These are phyloP conservation scores for Leccinum barrowsii DNA, from an alignment of 768 basidiomycete species.

Conservation along the genomic window DNA sequence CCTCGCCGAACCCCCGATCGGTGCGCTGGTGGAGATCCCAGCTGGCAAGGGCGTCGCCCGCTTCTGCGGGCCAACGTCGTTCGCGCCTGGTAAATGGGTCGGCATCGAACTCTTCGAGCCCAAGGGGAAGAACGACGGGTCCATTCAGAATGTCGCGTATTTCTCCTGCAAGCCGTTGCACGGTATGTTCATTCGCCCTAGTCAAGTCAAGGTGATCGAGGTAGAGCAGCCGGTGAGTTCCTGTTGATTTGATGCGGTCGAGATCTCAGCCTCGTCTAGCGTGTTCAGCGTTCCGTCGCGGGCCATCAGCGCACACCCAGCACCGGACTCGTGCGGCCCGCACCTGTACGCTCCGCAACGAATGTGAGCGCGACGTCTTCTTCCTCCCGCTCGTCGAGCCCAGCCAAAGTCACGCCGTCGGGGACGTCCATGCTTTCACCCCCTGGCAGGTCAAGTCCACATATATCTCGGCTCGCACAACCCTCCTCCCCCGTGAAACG, in stretches of 20 bases:
- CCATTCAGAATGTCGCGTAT: constrained; percentile 73
- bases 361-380: constrained; percentile 32
- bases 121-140: constrained; percentile 95
- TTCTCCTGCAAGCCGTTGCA: constrained; percentile 73
- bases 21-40: constrained; percentile 74
- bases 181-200: constrained; percentile 88
- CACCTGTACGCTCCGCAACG: constrained; percentile 36
- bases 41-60: constrained; percentile 83
- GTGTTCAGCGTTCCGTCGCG: constrained; percentile 31
- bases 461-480: constrained; percentile 29
- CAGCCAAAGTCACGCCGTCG: constrained; percentile 41
- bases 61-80: constrained; percentile 80
- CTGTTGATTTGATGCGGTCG: neutral
- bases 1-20: constrained; percentile 47
- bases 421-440: constrained; percentile 29
- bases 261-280: constrained; percentile 16
- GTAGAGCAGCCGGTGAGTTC: constrained; percentile 29
- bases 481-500: constrained; percentile 59
- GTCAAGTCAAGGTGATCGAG: constrained; percentile 68
- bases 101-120: constrained; percentile 83
- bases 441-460: constrained; percentile 26
- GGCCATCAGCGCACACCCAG: constrained; percentile 67
- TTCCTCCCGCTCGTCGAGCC: constrained; percentile 66
- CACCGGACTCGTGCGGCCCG: constrained; percentile 39
- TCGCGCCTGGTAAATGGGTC: constrained; percentile 90